phyloP scores from a whole-genome alignment of 306 rosid genomes.

The Pachyrhizus erosus region DNA sequence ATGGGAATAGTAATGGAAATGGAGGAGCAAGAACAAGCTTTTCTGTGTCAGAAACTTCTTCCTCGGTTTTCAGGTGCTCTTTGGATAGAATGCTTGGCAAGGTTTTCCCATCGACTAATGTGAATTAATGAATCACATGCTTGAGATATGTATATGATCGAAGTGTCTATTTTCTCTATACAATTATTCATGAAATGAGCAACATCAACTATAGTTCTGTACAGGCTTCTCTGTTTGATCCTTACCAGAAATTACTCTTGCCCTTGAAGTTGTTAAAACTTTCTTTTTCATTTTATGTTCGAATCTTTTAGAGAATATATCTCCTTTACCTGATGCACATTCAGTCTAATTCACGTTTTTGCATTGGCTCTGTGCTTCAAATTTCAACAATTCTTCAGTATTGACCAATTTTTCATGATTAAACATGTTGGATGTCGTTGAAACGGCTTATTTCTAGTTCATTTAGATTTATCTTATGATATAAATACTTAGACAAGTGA shows the following conservation, averaged over 20 bases:
- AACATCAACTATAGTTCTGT: constrained; percentile 3
- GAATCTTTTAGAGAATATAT: not conserved
- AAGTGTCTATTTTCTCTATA: constrained; percentile 11
- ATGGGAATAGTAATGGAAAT: constrained; percentile 2
- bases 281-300: not conserved
- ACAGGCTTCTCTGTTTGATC: constrained; percentile 21
- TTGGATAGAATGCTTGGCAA: constrained; percentile 76
- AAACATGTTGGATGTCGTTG: too few species aligned
- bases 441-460: too few species aligned
- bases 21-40: not conserved
- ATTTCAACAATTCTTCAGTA: too few species aligned
- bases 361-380: not conserved
- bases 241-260: constrained; percentile 18
- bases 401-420: too few species aligned
- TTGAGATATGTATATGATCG: constrained; percentile 31
- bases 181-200: constrained; percentile 7
- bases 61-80: constrained; percentile 66
- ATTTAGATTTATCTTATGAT: too few species aligned
- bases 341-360: too few species aligned
- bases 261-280: not conserved
- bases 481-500: too few species aligned
- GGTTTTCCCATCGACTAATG: constrained; percentile 59
- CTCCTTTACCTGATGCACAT: too few species aligned
- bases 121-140: constrained; percentile 31
- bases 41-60: constrained; percentile 47